A percentile compares a stretch with the other conserved stretches of the same genome.
Evolutionary conservation across 2,329 filamentous ascomycete genomes (phyloP).

Genomic region (Cladosporium sp.): DNA sequence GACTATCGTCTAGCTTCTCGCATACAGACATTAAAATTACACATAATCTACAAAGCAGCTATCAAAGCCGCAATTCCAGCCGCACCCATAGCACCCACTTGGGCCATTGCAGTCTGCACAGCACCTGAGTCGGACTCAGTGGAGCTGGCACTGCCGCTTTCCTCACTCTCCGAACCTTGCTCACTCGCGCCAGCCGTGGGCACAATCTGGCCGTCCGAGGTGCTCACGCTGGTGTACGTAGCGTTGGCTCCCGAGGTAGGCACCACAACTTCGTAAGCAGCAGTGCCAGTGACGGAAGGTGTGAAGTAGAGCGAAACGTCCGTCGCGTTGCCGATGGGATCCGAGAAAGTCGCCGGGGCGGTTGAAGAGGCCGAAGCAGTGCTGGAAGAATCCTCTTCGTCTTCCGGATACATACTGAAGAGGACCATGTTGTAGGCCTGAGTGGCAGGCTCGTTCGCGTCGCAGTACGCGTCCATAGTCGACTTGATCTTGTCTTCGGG

Average conservation of each 20-base stretch:
- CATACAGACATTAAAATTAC: too few species aligned
- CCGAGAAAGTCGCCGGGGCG: neutral
- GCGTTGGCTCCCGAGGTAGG: constrained; percentile 13
- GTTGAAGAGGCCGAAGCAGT: neutral
- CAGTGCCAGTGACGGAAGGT: neutral
- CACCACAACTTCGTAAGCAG: neutral
- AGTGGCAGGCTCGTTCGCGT: constrained; percentile 23
- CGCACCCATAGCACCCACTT: neutral
- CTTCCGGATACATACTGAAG: neutral
- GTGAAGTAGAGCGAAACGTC: neutral
- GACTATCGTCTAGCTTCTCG: too few species aligned
- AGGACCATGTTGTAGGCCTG: too few species aligned
- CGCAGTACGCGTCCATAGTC: constrained; percentile 23
- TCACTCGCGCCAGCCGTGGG: neutral
- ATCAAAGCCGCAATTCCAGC: constrained; percentile 2
- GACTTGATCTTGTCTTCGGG: constrained; percentile 10
- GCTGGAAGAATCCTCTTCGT: neutral
- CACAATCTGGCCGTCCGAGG: constrained; percentile 1
- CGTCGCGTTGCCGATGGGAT: neutral
- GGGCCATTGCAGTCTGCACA: constrained; percentile 6
- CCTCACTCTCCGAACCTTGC: neutral
- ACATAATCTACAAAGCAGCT: constrained; percentile 3
- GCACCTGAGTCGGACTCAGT: constrained; percentile 1
- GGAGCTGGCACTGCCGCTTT: neutral
- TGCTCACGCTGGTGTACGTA: neutral